Conservation (phyloP, 306 rosid genomes). For the Cucurbita pepo region DNA sequence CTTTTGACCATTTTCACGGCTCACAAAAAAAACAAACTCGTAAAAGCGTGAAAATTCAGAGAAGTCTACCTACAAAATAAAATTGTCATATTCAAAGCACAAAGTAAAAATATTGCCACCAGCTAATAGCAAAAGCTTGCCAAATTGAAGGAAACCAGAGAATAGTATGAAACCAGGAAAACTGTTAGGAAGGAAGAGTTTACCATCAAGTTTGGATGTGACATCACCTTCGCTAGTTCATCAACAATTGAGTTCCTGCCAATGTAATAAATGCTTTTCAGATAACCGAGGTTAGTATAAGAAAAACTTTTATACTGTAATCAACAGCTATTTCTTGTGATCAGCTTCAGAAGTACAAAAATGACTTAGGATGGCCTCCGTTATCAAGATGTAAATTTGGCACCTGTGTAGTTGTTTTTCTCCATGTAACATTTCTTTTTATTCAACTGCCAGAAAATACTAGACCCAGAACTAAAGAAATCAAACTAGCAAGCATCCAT, state of each 20-base stretch:
- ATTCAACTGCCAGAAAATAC: background rate
- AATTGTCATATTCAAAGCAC: conserved; percentile 7
- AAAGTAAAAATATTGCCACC: background rate
- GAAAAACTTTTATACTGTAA: conserved; percentile 3
- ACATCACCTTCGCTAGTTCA: conserved; percentile 62
- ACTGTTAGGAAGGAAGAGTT: conserved; percentile 11
- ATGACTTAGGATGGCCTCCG: background rate
- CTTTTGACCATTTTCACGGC: conserved; percentile 94
- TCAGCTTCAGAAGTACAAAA: background rate
- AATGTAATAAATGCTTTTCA: conserved; percentile 6
- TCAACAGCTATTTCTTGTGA: background rate
- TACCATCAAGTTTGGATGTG: conserved; percentile 42
- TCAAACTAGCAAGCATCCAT: background rate
- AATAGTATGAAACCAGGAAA: background rate
- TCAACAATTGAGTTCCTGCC: conserved; percentile 53
- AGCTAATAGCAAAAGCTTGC: background rate
- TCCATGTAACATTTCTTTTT: background rate
- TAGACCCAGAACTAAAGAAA: background rate
- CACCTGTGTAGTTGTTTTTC: background rate
- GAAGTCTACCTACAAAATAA: conserved; percentile 38
- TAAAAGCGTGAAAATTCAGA: conserved; percentile 76
- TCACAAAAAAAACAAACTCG: conserved; percentile 71
- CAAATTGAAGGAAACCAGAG: background rate
- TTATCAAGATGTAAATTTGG: background rate
- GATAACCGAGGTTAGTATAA: conserved; percentile 5